A percentile compares a stretch with the other conserved stretches of the same genome.
Evolutionary conservation across 768 basidiomycete genomes (phyloP).

Genomic region (Saitozyma sp.): DNA sequence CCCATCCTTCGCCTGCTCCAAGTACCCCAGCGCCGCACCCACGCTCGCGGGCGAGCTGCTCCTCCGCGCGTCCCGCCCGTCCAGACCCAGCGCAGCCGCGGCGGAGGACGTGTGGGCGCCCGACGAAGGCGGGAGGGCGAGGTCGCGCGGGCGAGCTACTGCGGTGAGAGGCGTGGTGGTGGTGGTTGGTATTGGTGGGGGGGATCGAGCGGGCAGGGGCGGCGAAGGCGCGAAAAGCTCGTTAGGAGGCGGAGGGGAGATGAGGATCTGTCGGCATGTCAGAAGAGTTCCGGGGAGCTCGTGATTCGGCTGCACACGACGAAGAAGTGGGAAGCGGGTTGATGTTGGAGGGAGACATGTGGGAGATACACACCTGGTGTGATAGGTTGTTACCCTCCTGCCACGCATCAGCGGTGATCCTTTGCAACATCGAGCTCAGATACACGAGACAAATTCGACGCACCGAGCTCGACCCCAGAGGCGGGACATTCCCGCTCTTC

Average conservation of each 20-base stretch:
- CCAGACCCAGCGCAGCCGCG: neutral
- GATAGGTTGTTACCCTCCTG: slow-evolving; percentile 25
- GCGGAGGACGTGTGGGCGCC: no score
- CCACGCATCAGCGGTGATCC: neutral
- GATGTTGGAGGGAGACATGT: no score
- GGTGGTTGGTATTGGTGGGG: slow-evolving; percentile 13
- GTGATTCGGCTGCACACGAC: no score
- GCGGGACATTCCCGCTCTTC: slow-evolving; percentile 32
- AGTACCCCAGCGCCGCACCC: slow-evolving; percentile 31
- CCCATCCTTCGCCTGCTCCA: slow-evolving; percentile 49
- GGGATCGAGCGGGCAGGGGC: slow-evolving; percentile 27
- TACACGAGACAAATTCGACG: no score
- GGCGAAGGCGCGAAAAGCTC: slow-evolving; percentile 43
- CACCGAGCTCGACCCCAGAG: neutral
- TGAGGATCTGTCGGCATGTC: slow-evolving; percentile 19
- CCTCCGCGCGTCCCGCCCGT: slow-evolving; percentile 9
- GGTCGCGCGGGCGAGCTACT: no score
- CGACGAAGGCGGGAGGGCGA: no score
- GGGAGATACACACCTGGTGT: slow-evolving; percentile 11
- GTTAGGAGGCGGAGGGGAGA: slow-evolving; percentile 40
- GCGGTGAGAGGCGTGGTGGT: neutral
- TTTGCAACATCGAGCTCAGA: no score
- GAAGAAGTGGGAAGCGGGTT: no score
- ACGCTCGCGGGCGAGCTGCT: slow-evolving; percentile 16
- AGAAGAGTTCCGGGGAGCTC: no score